Conservation (phyloP, 129 eudicot genomes). For the Solidago caesia region DNA sequence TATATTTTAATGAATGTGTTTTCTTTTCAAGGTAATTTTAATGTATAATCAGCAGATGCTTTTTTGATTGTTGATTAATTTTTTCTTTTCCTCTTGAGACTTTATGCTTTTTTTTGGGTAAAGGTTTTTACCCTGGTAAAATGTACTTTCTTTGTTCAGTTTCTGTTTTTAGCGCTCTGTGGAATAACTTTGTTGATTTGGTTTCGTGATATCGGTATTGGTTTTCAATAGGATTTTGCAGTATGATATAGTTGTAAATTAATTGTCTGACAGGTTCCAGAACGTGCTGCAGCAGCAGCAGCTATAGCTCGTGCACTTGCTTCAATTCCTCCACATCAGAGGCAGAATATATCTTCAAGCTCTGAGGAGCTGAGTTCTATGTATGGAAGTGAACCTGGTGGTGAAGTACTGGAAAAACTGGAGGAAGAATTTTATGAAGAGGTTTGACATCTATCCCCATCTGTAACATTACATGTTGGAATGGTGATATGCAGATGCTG, state of each 20-base stretch:
- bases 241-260: slow-evolving; percentile 5
- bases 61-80: background rate
- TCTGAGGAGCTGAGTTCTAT: slow-evolving; percentile 78
- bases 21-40: no score
- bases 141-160: slow-evolving; percentile 5
- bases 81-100: background rate
- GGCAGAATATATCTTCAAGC: slow-evolving; percentile 69
- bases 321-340: slow-evolving; percentile 90
- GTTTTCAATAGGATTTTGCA: background rate
- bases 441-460: slow-evolving; percentile 42
- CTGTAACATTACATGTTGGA: background rate
- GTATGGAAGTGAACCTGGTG: slow-evolving; percentile 68
- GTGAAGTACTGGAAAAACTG: slow-evolving; percentile 68
- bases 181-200: no score
- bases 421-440: slow-evolving; percentile 92
- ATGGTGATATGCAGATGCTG: background rate
- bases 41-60: background rate
- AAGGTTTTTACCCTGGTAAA: background rate
- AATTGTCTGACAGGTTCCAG: slow-evolving; percentile 70
- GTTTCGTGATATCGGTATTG: background rate
- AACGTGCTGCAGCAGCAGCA: slow-evolving; percentile 98
- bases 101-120: background rate
- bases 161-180: slow-evolving; percentile 10
- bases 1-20: background rate
- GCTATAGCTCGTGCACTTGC: slow-evolving; percentile 96